These are phyloP conservation scores for Aspergillus pseudoviridinutans DNA, from an alignment of 2,329 filamentous ascomycete genomes.

Conservation along the genomic window DNA sequence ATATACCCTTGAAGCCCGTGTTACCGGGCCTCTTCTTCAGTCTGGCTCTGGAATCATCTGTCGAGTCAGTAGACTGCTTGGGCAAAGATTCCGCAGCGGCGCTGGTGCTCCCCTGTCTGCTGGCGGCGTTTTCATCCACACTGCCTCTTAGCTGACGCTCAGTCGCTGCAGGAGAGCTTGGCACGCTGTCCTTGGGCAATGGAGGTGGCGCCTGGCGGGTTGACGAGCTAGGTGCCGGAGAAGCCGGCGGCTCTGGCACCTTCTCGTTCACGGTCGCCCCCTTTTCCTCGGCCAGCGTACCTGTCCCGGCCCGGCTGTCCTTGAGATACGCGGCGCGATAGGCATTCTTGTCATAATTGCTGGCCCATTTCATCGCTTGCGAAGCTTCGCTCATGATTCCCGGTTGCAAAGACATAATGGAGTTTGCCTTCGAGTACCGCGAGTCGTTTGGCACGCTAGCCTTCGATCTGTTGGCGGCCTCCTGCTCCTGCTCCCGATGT, in stretches of 20 bases:
- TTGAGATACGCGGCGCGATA: constrained; percentile 82
- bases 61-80: constrained; percentile 28
- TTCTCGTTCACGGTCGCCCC: constrained; percentile 29
- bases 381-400: constrained; percentile 81
- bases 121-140: constrained; percentile 12
- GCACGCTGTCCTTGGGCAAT: constrained; percentile 28
- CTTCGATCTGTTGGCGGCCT: constrained; percentile 50
- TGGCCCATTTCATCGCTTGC: constrained; percentile 95
- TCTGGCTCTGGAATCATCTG: constrained; percentile 38
- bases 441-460: constrained; percentile 52
- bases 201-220: constrained; percentile 28
- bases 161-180: constrained; percentile 23
- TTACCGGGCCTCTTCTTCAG: constrained; percentile 42
- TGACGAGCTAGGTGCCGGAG: constrained; percentile 22
- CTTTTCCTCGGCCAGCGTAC: constrained; percentile 47
- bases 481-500: constrained; percentile 57
- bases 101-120: constrained; percentile 14
- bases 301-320: constrained; percentile 68
- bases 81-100: constrained; percentile 26
- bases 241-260: constrained; percentile 18
- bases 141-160: constrained; percentile 20
- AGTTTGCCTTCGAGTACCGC: constrained; percentile 71
- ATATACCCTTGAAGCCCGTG: constrained; percentile 43
- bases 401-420: constrained; percentile 82
- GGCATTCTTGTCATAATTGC: constrained; percentile 85